Base-by-base conservation (phyloP, 345 rosid genomes). In the Moricandia arvensis region DNA sequence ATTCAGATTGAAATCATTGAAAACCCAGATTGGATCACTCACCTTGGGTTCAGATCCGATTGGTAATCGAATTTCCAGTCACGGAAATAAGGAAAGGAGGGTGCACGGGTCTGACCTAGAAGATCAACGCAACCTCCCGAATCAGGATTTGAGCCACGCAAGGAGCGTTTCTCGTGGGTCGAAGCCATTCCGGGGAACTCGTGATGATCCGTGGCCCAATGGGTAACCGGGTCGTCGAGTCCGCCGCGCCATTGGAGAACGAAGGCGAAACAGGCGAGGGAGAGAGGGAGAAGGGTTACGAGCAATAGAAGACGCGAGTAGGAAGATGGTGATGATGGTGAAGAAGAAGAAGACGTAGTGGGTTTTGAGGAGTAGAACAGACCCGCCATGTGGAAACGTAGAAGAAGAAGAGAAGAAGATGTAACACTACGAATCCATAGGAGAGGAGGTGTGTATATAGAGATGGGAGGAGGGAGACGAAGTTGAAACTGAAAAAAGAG, bases 41-140 rank as follows among this genome's bases (percentile, higher is more conserved):
- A 89, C 99, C 93, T 79, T 54, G 97, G 97, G 82, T 83, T 84
- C 77, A 89, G 91, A 89, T 92, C 92, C 60, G 89, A 79, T 2
- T 57, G 63, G 80, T 76, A 83, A 72, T 84, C 85, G 67, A 92
- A 88, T 30, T 83, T 87, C 93, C 90, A 95, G 35, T 86, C 84
- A 11, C 80, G 73, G 57, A 54, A 90, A 76, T 92, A 95, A 6
- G 96, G 96, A 66, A 94, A 94, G 1, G 93, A 82, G 13, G 85
- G 87, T 33, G 74, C 60, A 65, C 54, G 85, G 54, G 82, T 82
- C 76, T 76, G 90, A 65, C 88, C 91, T 62, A 95, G 76, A 78
- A 83, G 74, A 82, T 87, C 87, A 6, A 68, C 45, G 64, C 93
- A 89, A n/a, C 79, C 86, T 18, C 93, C 2, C 24, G 24, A 84